Percentiles rank a stretch among this genome's conserved stretches.
Conservation (phyloP, 441 rosid genomes). For the Populus hybrid region DNA sequence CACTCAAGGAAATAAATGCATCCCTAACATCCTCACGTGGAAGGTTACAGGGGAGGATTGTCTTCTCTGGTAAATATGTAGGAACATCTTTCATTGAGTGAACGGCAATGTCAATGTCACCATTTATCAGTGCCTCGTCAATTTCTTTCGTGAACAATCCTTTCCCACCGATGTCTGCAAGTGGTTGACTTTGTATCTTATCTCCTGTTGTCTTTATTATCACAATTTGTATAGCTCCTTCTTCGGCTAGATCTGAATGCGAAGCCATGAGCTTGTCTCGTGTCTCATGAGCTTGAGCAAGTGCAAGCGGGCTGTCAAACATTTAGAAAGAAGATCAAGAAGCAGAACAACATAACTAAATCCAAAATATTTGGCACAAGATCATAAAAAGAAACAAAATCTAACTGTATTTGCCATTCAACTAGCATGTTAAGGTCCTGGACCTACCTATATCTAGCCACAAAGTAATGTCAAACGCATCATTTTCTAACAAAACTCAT, state of each 20-base stretch:
- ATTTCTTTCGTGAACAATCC: slow-evolving; percentile 96
- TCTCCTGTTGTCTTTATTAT: slow-evolving; percentile 96
- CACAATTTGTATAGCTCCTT: slow-evolving; percentile 87
- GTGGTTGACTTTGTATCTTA: slow-evolving; percentile 83
- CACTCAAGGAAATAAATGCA: slow-evolving; percentile 74
- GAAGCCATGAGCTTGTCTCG: slow-evolving; percentile 65
- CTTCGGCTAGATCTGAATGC: slow-evolving; percentile 80
- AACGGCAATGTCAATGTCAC: slow-evolving; percentile 93
- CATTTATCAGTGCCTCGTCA: slow-evolving; percentile 83
- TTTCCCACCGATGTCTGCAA: slow-evolving; percentile 98
- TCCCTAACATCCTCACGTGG: slow-evolving; percentile 92
- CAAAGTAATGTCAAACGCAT: neutral
- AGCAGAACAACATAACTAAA: slow-evolving; percentile 6
- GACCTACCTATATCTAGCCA: neutral
- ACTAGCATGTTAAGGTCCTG: neutral
- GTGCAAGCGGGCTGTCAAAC: slow-evolving; percentile 88
- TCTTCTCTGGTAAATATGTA: slow-evolving; percentile 80
- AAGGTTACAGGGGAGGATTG: slow-evolving; percentile 84
- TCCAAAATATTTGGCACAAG: neutral
- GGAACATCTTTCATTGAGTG: slow-evolving; percentile 99
- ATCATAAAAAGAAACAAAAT: neutral
- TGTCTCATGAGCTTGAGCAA: slow-evolving; percentile 96
- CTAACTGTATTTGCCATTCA: neutral
- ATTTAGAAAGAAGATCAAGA: slow-evolving; percentile 33
- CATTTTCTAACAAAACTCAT: neutral